phyloP scores from a whole-genome alignment of 208 protist genomes.

The Acanthamoeba divionensis region DNA sequence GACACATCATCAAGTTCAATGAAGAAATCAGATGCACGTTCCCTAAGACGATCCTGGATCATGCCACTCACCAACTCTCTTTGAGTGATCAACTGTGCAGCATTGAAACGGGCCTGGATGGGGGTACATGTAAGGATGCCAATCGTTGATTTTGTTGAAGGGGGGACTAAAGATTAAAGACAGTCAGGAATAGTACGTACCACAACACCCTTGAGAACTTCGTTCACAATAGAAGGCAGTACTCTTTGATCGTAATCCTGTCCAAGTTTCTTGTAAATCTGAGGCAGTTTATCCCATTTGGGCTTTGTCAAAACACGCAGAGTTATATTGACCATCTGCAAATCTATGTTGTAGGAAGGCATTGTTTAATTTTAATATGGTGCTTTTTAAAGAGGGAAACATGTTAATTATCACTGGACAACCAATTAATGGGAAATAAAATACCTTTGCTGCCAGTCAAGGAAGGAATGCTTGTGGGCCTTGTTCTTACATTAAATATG shows the following conservation, averaged over 20 bases:
- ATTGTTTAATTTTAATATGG: too few species aligned
- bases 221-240: slow-evolving; percentile 97
- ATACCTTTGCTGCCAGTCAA: slow-evolving; percentile 80
- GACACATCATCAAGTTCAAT: slow-evolving; percentile 96
- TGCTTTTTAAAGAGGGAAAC: not conserved
- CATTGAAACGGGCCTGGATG: slow-evolving; percentile 97
- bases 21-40: slow-evolving; percentile 95
- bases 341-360: slow-evolving; percentile 76
- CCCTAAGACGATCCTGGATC: slow-evolving; percentile 90
- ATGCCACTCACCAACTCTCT: slow-evolving; percentile 91
- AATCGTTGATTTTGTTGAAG: not conserved
- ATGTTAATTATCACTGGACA: not conserved
- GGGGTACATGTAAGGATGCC: not conserved
- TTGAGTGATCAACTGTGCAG: slow-evolving; percentile 97
- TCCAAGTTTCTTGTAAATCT: slow-evolving; percentile 93
- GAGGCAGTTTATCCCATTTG: slow-evolving; percentile 86
- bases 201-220: slow-evolving; percentile 97
- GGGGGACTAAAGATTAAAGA: not conserved
- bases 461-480: slow-evolving; percentile 74
- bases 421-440: not conserved
- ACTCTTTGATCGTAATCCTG: slow-evolving; percentile 96
- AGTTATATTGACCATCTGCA: slow-evolving; percentile 98
- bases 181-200: slow-evolving; percentile 50
- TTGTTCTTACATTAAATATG: slow-evolving; percentile 93
- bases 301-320: slow-evolving; percentile 97